A percentile compares a stretch with the other conserved stretches of the same genome.
phyloP scores from a whole-genome alignment of 2,329 filamentous ascomycete genomes.

The Achaetomium macrosporum region DNA sequence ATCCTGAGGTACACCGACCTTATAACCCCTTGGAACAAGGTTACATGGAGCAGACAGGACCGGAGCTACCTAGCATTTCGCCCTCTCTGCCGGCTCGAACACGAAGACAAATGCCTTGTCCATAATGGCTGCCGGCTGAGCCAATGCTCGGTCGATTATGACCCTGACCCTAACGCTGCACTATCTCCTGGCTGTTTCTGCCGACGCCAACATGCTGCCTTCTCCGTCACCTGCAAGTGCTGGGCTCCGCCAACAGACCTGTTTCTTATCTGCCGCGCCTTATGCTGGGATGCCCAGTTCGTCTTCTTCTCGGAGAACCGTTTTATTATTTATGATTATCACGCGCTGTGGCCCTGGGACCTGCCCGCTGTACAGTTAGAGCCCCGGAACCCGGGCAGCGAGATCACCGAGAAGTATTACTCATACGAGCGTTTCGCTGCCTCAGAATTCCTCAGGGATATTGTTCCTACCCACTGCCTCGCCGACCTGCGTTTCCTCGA shows the following conservation, averaged over 20 bases:
- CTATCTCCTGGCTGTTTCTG: neutral
- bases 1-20: constrained; percentile 1
- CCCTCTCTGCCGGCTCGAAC: neutral
- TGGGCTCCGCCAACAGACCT: constrained; percentile 1
- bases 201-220: neutral
- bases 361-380: neutral
- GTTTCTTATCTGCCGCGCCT: constrained; percentile 3
- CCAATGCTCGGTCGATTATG: neutral
- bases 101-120: neutral
- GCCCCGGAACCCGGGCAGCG: no score
- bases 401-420: neutral
- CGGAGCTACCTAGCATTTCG: neutral
- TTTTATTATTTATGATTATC: neutral
- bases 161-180: neutral
- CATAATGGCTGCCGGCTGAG: neutral
- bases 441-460: constrained; percentile 5
- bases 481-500: constrained; percentile 11
- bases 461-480: constrained; percentile 2
- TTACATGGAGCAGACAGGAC: neutral
- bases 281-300: constrained; percentile 2
- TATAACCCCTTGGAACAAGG: neutral
- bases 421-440: constrained; percentile 2
- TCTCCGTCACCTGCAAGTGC: neutral
- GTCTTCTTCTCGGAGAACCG: constrained; percentile 2
- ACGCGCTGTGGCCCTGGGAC: no score